These are phyloP conservation scores for Cotoneaster glaucophyllus DNA, from an alignment of 306 rosid genomes.

Conservation along the genomic window DNA sequence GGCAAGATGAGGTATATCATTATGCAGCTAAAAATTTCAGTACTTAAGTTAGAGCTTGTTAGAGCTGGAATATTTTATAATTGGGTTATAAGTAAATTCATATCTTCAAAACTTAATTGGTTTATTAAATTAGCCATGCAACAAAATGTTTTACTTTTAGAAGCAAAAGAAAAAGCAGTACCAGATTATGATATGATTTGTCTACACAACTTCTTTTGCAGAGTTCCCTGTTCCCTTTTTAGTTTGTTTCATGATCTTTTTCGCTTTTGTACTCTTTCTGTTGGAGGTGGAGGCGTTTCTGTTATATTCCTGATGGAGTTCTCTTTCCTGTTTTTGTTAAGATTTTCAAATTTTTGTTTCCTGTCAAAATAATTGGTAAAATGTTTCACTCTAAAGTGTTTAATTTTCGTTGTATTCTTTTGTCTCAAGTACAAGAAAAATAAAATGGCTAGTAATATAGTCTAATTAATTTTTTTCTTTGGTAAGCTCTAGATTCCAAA, in stretches of 20 bases:
- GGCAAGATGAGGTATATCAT: slow-evolving; percentile 93
- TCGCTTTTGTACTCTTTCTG: background rate
- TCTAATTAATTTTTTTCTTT: slow-evolving; percentile 53
- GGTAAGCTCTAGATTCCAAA: slow-evolving; percentile 99
- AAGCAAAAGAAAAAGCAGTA: background rate
- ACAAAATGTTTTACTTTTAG: background rate
- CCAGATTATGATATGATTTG: background rate
- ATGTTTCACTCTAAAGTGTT: background rate
- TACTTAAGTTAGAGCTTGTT: slow-evolving; percentile 9
- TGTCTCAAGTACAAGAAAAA: slow-evolving; percentile 6
- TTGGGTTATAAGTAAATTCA: background rate
- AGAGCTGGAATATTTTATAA: background rate
- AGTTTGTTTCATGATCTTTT: too few species aligned
- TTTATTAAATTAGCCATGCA: background rate
- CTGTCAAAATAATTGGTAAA: background rate
- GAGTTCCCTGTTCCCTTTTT: too few species aligned
- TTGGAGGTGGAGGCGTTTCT: background rate
- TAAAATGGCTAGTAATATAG: slow-evolving; percentile 18
- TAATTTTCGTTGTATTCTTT: background rate
- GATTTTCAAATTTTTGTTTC: background rate
- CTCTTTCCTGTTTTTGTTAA: background rate
- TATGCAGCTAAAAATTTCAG: background rate
- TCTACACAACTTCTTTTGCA: background rate
- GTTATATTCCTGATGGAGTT: background rate
- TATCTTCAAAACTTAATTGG: background rate